Conservation (phyloP, 2,329 filamentous ascomycete species). For the Zelopaecilomyces penicillatus region DNA sequence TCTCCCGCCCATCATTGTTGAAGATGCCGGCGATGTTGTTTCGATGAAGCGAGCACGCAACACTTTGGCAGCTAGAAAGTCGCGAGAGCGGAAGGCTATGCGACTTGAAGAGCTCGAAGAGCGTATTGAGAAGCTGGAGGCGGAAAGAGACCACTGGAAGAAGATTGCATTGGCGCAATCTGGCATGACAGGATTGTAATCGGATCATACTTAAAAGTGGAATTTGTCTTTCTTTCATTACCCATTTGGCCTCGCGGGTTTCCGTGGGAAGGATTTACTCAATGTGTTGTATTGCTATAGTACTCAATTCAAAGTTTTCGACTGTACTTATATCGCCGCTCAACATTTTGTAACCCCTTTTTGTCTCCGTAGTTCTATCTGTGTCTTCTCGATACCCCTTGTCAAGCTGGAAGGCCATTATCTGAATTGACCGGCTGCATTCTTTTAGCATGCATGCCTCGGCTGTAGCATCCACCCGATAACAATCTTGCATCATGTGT, state of each 20-base stretch:
- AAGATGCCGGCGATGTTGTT: slow-evolving; percentile 64
- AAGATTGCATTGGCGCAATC: slow-evolving; percentile 38
- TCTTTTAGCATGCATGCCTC: too few relatives aligned
- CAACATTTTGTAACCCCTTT: too few relatives aligned
- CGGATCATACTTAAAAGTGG: slow-evolving; percentile 3
- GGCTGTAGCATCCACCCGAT: too few relatives aligned
- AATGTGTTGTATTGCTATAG: not conserved
- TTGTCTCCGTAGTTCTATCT: too few relatives aligned
- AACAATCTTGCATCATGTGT: too few relatives aligned
- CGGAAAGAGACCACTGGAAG: slow-evolving; percentile 60
- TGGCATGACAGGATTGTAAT: slow-evolving; percentile 11
- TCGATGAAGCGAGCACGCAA: slow-evolving; percentile 92
- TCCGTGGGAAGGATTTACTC: slow-evolving; percentile 6
- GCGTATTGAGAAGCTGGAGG: slow-evolving; percentile 60
- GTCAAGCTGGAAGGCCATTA: too few relatives aligned
- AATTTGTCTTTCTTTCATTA: slow-evolving; percentile 9
- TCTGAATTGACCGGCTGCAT: too few relatives aligned
- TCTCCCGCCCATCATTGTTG: slow-evolving; percentile 67
- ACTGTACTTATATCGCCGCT: too few relatives aligned
- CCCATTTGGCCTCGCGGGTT: slow-evolving; percentile 5
- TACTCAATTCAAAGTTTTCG: not conserved
- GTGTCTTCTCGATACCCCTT: too few relatives aligned
- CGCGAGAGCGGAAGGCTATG: slow-evolving; percentile 75
- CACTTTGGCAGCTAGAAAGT: slow-evolving; percentile 88
- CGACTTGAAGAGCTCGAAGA: slow-evolving; percentile 67